A percentile compares a stretch with the other conserved stretches of the same genome.
phyloP scores from a whole-genome alignment of 257 asterid genomes.

The Solanum paucissectum region DNA sequence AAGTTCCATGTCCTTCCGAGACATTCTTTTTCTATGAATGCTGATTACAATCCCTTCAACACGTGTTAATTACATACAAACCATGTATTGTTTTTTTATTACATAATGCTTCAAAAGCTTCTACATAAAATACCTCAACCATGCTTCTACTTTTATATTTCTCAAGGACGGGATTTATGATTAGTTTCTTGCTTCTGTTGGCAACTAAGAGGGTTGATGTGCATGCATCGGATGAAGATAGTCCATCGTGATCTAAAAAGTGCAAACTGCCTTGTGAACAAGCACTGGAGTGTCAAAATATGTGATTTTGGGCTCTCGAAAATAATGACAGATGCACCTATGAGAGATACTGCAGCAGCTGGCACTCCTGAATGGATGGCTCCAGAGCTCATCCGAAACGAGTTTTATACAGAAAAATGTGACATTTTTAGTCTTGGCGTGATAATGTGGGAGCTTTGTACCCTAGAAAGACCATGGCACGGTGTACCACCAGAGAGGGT shows the following conservation, averaged over 20 bases:
- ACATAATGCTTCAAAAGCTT: neutral
- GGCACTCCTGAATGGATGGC: slow-evolving; percentile 99
- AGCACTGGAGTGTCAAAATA: slow-evolving; percentile 89
- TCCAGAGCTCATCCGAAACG: slow-evolving; percentile 88
- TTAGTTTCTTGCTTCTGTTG: slow-evolving; percentile 11
- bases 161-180: slow-evolving; percentile 1
- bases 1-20: neutral
- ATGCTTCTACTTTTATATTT: neutral
- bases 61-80: neutral
- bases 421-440: slow-evolving; percentile 96
- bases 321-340: slow-evolving; percentile 46
- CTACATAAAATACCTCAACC: neutral
- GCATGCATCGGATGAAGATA: slow-evolving; percentile 95
- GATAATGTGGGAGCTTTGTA: slow-evolving; percentile 94
- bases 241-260: slow-evolving; percentile 88
- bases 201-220: slow-evolving; percentile 80
- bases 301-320: slow-evolving; percentile 98
- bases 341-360: slow-evolving; percentile 68
- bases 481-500: slow-evolving; percentile 86
- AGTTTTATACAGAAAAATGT: slow-evolving; percentile 86
- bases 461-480: slow-evolving; percentile 86
- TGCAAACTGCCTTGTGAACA: slow-evolving; percentile 88
- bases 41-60: neutral
- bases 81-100: neutral
- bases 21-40: neutral